Evolutionary conservation across 176 grass and related monocot species (phyloP).

Genomic region (Paspalum notatum): DNA sequence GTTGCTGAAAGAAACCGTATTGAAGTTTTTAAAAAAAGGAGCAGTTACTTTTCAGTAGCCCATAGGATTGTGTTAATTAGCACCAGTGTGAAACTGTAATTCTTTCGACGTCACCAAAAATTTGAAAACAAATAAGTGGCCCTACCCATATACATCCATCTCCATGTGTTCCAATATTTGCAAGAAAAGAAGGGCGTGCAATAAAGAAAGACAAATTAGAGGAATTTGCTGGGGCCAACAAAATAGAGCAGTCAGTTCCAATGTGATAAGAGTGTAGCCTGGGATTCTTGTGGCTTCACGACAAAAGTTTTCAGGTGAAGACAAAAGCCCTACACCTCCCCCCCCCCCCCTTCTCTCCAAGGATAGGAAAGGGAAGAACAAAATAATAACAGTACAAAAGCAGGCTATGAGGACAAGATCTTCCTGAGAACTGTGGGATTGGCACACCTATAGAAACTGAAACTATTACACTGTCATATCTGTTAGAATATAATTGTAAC

Average conservation of each 20-base stretch:
- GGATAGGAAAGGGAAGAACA: constrained; percentile 13
- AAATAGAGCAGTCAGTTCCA: constrained; percentile 56
- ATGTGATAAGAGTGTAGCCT: constrained; percentile 60
- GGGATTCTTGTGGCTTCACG: constrained; percentile 54
- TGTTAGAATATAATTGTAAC: no score
- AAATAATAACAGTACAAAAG: constrained; percentile 12
- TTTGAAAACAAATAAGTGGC: not conserved
- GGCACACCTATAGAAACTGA: constrained; percentile 32
- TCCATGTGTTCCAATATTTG: constrained; percentile 25
- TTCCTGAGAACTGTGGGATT: constrained; percentile 44
- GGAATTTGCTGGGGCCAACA: constrained; percentile 32
- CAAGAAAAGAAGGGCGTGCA: constrained; percentile 27
- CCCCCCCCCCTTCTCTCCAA: not conserved
- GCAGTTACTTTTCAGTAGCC: not conserved
- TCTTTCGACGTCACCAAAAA: not conserved
- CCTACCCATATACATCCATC: not conserved
- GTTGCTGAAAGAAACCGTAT: not conserved
- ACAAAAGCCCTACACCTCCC: constrained; percentile 26
- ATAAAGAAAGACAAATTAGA: constrained; percentile 21
- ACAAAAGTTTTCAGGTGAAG: constrained; percentile 58
- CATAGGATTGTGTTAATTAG: not conserved
- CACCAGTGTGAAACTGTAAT: not conserved
- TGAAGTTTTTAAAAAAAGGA: not conserved
- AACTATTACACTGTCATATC: constrained; percentile 28
- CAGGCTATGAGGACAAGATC: constrained; percentile 44